These are phyloP conservation scores for Malassezia globosa DNA, from an alignment of 1,284 basidiomycete species.

Conservation along the genomic window DNA sequence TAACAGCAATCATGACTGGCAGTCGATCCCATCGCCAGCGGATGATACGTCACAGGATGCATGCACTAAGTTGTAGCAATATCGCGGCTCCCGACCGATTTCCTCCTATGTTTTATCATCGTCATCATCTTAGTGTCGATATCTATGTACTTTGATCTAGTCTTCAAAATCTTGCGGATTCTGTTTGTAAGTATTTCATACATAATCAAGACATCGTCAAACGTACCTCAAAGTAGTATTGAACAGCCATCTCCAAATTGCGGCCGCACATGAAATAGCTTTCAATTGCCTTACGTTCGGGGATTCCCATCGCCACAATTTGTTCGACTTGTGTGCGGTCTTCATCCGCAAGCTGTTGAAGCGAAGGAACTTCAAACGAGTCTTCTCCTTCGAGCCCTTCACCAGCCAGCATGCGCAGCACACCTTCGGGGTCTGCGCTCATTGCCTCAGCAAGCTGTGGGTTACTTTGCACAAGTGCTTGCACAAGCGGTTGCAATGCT, in stretches of 20 bases:
- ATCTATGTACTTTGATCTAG: conserved; percentile 2
- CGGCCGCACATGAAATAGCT: conserved; percentile 44
- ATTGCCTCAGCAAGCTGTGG: conserved; percentile 42
- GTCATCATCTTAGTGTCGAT: too few relatives aligned
- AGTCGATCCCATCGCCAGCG: not conserved
- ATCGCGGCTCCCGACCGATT: not conserved
- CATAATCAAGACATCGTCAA: too few relatives aligned
- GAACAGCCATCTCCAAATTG: conserved; percentile 46
- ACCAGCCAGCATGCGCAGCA: conserved; percentile 36
- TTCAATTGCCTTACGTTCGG: conserved; percentile 41
- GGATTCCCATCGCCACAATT: conserved; percentile 44
- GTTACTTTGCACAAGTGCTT: conserved; percentile 44
- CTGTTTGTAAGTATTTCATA: conserved; percentile 6
- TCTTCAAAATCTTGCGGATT: conserved; percentile 20
- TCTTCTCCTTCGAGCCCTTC: conserved; percentile 28
- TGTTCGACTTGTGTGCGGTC: conserved; percentile 36
- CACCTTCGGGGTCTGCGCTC: conserved; percentile 39
- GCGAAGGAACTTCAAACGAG: conserved; percentile 29
- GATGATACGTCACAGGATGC: not conserved
- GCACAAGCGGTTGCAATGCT: conserved; percentile 40
- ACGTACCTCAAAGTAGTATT: conserved; percentile 43
- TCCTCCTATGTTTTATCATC: too few relatives aligned
- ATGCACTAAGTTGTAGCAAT: not conserved
- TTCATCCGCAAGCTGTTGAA: conserved; percentile 32
- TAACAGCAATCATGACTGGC: conserved; percentile 1